Evolutionary conservation across 176 grass and related monocot species (phyloP), one percentile per base, ranked within the genome.

Genomic region (Carex pumila): DNA sequence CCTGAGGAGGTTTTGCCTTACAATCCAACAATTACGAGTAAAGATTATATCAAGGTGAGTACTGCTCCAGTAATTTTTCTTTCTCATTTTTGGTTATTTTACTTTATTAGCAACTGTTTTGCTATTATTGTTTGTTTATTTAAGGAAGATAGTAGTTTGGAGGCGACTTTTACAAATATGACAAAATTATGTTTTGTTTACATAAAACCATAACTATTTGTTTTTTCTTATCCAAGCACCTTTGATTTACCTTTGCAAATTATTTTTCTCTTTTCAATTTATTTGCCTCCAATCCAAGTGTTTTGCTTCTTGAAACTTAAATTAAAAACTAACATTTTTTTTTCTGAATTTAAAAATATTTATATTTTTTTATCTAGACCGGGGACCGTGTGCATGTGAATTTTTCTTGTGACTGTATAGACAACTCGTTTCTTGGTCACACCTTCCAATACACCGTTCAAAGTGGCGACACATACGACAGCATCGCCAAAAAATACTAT

Each of bases 351-450:
- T 56, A 9, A 76, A 2, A 8, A 11, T 43, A 18, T 18, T 32
- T 32, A 6, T 17, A 65, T 50, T 68, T 67, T 21, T 21, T 65
- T 19, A 47, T 66, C 17, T 18, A 83, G 80, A 8, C 10, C 60
- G 90, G 84, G 19, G 2, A 12, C 17, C 90, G 88, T 65, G 52
- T 89, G 52, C 43, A 75, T 63, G 79, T 92, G n/a, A 81, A 77
- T 66, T 94, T 92, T 64, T 76, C 69, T 78, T 92, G 94, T 49
- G 88, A 81, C 76, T 85, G 72, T 49, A 18, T 81, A 34, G 10
- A 64, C 52, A 41, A 83, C 21, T 83, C 58, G 2, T 94, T 85
- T 88, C 92, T 94, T 13, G 92, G 88, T 9, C 86, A 86, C 57
- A 62, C 68, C 30, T 25, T 95, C 76, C 66, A 52, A 0, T 53